Base-by-base conservation (phyloP, 768 basidiomycete species). In the Artomyces pyxidatus region DNA sequence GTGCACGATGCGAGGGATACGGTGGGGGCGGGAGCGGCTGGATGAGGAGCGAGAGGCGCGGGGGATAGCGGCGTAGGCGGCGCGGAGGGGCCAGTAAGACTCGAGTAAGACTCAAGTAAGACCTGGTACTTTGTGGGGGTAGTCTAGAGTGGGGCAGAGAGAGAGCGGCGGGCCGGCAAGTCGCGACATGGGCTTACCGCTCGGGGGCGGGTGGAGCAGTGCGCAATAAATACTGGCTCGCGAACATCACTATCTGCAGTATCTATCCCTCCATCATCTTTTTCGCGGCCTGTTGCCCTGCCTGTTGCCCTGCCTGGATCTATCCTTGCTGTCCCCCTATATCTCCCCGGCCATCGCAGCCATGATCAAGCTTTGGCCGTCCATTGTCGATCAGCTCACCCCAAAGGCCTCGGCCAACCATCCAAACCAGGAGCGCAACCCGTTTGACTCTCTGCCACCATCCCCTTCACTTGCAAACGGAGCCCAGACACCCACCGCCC, bases 341-440 rank as follows among this genome's bases (percentile, higher is more conserved):
- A 10, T 8, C 28, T 30, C 4, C 29, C 10, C 55, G 14, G 25
- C 50, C 37, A 46, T 43, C 5, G 14, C 55, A 1, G 62, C 65
- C 47, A 85, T 87, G 80, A 71, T 88, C 56, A 83, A 79, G 61
- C 69, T 87, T 53, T 85, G 87, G 87, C 76, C 81, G 16, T 61
- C 61, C 60, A 47, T 63, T 65, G 54, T 63, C 62, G 45, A 22
- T 25, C 80, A 79, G 59, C 69, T 76, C 45, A 89, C 85, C 0
- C 83, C 85, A 30, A 73, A 73, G 47, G 72, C 46, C n/a, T 61
- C 50, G 44, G 37, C 55, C 28, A 58, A 53, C 49, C 58, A 61
- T 50, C 61, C 63, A 53, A 54, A 58, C 39, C 56, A 61, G 21
- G 57, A 64, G 28, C 56, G 42, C 50, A 56, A 63, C 32, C 64